Evolutionary conservation across 2,329 filamentous ascomycete genomes (phyloP), one percentile per base, ranked within the genome.

Genomic region (Cladosporium sp.): DNA sequence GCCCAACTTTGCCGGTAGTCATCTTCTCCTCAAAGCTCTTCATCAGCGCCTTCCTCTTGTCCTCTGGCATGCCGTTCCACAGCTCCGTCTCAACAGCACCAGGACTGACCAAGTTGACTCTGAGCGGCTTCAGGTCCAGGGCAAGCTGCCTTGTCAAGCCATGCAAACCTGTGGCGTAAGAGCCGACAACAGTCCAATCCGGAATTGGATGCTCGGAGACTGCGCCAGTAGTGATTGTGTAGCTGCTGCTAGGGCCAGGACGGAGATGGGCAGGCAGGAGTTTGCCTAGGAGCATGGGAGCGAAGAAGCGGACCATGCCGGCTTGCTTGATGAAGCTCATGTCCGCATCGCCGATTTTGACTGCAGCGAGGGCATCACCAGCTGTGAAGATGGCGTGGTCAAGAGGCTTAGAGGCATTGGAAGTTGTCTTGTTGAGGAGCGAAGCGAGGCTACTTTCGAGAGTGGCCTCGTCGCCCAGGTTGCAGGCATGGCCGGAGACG

Each of bases 81-180:
- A 79, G 60, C 62, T 74, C 73, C 14, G 78, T 80, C 39, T 77
- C 70, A 30, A 79, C 76, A 0, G 76, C 73, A 0, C 86, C 87
- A 0, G 85, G 84, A 55, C 72, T 75, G 1, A 89, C 82, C 0
- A 80, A 67, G 67, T 89, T 89, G 25, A 88, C 85, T 1, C 87
- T 74, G 8, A 88, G 71, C 0, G 87, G 87, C 62, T 78, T 80
- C 58, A 90, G 66, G 65, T 89, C 86, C 34, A 88, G 65, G 1
- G 86, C 86, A 36, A 89, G 72, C 3, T 76, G 79, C 1, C 82
- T 75, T 2, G 77, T 75, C 68, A 88, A 76, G 3, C 80, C 78
- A 51, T 84, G 75, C 6, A 83, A 62, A 0, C 79, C 84, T 0
- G 80, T 78, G 0, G 77, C 78, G 55, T 78, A 81, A 1, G 73